Conservation (phyloP, 352 stramenopile species). For the Phytophthora crassamura region DNA sequence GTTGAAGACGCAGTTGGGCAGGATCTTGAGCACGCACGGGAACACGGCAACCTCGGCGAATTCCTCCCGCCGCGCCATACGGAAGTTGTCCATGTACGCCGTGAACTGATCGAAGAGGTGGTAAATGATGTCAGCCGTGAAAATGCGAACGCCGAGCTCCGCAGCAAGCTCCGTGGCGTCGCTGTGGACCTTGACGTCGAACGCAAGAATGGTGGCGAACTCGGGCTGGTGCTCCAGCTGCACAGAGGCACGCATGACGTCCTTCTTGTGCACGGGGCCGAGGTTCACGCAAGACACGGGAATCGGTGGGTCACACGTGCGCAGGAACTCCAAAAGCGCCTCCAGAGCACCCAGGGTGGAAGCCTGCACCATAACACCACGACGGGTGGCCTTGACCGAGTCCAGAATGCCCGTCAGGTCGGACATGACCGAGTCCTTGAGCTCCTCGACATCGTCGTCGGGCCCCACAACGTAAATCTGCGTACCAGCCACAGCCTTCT, state of each 20-base stretch:
- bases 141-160: slow-evolving; percentile 97
- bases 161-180: slow-evolving; percentile 92
- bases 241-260: slow-evolving; percentile 98
- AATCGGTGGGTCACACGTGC: slow-evolving; percentile 94
- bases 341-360: slow-evolving; percentile 99
- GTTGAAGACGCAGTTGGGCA: slow-evolving; percentile 99
- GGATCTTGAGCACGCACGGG: slow-evolving; percentile 97
- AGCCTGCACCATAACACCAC: slow-evolving; percentile 98
- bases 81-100: slow-evolving; percentile 97
- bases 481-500: slow-evolving; percentile 98
- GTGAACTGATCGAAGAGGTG: slow-evolving; percentile 99
- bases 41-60: slow-evolving; percentile 94
- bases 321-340: slow-evolving; percentile 98
- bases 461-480: slow-evolving; percentile 96
- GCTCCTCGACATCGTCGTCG: slow-evolving; percentile 98
- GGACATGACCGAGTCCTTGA: slow-evolving; percentile 97
- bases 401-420: slow-evolving; percentile 96
- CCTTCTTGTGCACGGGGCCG: slow-evolving; percentile 98
- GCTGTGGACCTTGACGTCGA: slow-evolving; percentile 97
- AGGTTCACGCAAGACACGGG: slow-evolving; percentile 97
- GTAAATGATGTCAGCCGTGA: slow-evolving; percentile 99
- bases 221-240: slow-evolving; percentile 98
- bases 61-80: slow-evolving; percentile 90
- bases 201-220: slow-evolving; percentile 98
- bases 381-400: slow-evolving; percentile 96